Evolutionary conservation across 768 basidiomycete genomes (phyloP).

Genomic region (Mycena epipterygia): DNA sequence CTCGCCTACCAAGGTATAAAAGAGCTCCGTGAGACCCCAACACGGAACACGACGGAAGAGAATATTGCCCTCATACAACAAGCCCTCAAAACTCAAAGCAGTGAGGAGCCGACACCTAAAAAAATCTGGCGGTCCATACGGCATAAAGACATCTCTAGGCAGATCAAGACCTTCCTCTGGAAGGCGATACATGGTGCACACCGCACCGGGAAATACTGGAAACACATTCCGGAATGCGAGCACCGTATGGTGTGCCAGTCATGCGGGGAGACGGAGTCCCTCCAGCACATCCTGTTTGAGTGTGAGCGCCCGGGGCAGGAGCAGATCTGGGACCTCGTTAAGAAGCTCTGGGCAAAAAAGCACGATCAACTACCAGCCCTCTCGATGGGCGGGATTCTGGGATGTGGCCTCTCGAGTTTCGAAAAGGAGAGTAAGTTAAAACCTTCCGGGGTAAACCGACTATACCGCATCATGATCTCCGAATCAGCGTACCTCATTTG

Average conservation of each 20-base stretch:
- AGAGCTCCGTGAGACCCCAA: background rate
- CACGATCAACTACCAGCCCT: background rate
- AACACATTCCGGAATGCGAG: too few species aligned
- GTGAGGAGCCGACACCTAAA: background rate
- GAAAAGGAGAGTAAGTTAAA: background rate
- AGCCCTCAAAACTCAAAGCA: background rate
- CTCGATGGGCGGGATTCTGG: slow-evolving; percentile 20
- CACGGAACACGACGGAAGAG: background rate
- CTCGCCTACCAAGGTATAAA: background rate
- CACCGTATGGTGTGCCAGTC: slow-evolving; percentile 14
- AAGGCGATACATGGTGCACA: slow-evolving; percentile 14
- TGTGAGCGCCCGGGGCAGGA: slow-evolving; percentile 14
- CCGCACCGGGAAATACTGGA: slow-evolving; percentile 27
- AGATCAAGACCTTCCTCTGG: slow-evolving; percentile 22
- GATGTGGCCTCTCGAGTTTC: slow-evolving; percentile 4
- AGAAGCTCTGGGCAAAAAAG: slow-evolving; percentile 18
- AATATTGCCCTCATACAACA: background rate
- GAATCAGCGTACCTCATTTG: slow-evolving; percentile 34
- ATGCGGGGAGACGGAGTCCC: slow-evolving; percentile 16
- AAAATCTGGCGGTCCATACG: slow-evolving; percentile 10
- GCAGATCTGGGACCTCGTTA: slow-evolving; percentile 23
- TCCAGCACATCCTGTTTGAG: slow-evolving; percentile 31
- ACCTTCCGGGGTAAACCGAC: background rate
- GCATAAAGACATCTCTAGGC: background rate
- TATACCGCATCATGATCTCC: slow-evolving; percentile 33